Evolutionary conservation across 305 asterid species (phyloP).

Genomic region (Fraxinus greggii): DNA sequence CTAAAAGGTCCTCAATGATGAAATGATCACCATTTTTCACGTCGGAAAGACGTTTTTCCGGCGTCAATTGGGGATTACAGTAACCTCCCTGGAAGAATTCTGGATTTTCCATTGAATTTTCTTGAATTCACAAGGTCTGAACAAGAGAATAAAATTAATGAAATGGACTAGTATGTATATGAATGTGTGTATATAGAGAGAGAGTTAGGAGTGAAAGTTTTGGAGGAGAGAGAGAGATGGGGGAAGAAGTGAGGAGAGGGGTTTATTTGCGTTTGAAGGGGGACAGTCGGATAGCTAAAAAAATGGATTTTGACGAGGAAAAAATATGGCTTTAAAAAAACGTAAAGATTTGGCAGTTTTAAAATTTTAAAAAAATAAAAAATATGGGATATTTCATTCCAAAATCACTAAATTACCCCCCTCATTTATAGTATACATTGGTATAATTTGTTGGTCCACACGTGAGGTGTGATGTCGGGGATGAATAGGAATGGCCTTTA

Average conservation of each 20-base stretch:
- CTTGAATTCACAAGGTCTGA: background rate
- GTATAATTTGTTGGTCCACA: slow-evolving; percentile 46
- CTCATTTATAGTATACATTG: background rate
- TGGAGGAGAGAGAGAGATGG: slow-evolving; percentile 48
- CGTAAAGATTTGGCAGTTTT: slow-evolving; percentile 29
- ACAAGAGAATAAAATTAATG: background rate
- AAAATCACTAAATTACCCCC: slow-evolving; percentile 30
- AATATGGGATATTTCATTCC: background rate
- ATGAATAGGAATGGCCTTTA: slow-evolving; percentile 42
- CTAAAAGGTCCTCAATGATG: slow-evolving; percentile 69
- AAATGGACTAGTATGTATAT: slow-evolving; percentile 21
- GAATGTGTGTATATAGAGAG: slow-evolving; percentile 5
- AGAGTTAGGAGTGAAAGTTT: slow-evolving; percentile 33
- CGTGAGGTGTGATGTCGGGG: slow-evolving; percentile 46
- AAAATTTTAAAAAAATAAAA: background rate
- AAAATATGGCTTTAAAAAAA: slow-evolving; percentile 61
- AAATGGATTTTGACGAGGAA: slow-evolving; percentile 68
- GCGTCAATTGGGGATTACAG: slow-evolving; percentile 36
- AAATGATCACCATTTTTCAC: slow-evolving; percentile 50
- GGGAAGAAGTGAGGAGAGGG: slow-evolving; percentile 40
- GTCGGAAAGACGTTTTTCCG: slow-evolving; percentile 43
- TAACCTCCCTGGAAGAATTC: slow-evolving; percentile 45
- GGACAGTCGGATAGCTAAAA: slow-evolving; percentile 58
- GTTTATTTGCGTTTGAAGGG: slow-evolving; percentile 81
- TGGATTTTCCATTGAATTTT: slow-evolving; percentile 51